A percentile compares a stretch with the other conserved stretches of the same genome.
phyloP scores from a whole-genome alignment of 768 basidiomycete genomes.

The Cubamyces lactineus region DNA sequence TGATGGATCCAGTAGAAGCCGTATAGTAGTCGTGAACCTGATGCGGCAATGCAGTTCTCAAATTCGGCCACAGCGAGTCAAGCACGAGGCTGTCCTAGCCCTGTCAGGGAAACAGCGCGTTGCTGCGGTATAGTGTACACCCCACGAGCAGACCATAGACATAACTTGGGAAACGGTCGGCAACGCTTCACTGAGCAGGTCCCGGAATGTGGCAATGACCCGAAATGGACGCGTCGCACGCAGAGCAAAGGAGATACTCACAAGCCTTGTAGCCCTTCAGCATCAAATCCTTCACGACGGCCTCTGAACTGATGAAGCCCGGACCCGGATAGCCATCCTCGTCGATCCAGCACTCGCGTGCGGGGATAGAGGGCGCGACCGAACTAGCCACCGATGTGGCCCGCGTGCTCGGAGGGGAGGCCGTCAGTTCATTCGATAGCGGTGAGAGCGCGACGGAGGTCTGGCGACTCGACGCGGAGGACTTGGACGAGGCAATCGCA shows the following conservation, averaged over 20 bases:
- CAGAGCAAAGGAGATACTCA: constrained; percentile 41
- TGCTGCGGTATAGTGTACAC: neutral
- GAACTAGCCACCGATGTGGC: constrained; percentile 59
- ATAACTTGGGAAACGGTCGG: too few species aligned
- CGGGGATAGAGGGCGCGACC: constrained; percentile 39
- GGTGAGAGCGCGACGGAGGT: constrained; percentile 22
- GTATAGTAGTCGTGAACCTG: too few species aligned
- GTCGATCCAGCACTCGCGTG: constrained; percentile 52
- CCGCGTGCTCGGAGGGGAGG: constrained; percentile 68
- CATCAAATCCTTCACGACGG: constrained; percentile 61
- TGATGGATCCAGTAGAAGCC: too few species aligned
- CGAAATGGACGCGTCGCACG: neutral
- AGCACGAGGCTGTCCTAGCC: too few species aligned
- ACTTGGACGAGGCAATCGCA: constrained; percentile 15
- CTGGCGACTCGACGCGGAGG: constrained; percentile 16
- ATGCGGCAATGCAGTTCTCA: too few species aligned
- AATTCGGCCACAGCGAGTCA: too few species aligned
- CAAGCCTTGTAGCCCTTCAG: constrained; percentile 73
- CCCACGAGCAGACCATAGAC: neutral
- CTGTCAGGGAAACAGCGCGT: too few species aligned
- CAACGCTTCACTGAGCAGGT: too few species aligned
- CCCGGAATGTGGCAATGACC: neutral
- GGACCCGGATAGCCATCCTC: constrained; percentile 57
- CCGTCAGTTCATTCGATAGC: constrained; percentile 43
- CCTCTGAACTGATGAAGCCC: constrained; percentile 63